Conservation (phyloP, 768 basidiomycete species). For the Xerocomellus intermedius region DNA sequence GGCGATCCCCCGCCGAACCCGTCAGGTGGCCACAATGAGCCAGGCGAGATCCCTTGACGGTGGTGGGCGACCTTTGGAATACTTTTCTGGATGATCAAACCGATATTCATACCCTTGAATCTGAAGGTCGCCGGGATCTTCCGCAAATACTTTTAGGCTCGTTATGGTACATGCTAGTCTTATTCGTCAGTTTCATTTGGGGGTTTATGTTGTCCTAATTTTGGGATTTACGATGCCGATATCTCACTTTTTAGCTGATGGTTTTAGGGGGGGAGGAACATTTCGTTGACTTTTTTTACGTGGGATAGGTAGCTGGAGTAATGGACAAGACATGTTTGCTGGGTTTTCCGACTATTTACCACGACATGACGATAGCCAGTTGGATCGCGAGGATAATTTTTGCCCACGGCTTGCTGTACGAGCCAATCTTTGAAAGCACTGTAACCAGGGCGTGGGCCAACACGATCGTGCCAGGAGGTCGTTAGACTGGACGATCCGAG, state of each 20-base stretch:
- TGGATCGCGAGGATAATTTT: background rate
- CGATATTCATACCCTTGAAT: conserved; percentile 40
- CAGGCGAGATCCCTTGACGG: conserved; percentile 39
- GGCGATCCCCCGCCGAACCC: conserved; percentile 9
- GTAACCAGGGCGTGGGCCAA: background rate
- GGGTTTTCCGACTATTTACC: conserved; percentile 14
- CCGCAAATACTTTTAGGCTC: conserved; percentile 39
- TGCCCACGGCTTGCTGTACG: background rate
- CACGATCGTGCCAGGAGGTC: background rate
- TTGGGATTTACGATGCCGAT: conserved; percentile 15
- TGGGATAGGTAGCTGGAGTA: conserved; percentile 10
- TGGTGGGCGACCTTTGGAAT: conserved; percentile 49
- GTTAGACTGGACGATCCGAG: conserved; percentile 5
- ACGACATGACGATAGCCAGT: background rate
- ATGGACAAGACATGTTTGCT: conserved; percentile 15
- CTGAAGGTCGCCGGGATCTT: conserved; percentile 50
- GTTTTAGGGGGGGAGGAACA: background rate
- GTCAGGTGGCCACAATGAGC: conserved; percentile 14
- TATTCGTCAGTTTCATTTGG: conserved; percentile 22
- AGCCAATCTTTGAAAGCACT: background rate
- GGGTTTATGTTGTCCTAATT: conserved; percentile 24
- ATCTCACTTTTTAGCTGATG: conserved; percentile 9
- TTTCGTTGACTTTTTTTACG: conserved; percentile 11
- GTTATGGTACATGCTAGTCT: conserved; percentile 22
- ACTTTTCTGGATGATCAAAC: conserved; percentile 42